Base-by-base conservation (phyloP, 1,284 basidiomycete species). In the Mycosarcoma maydis region DNA sequence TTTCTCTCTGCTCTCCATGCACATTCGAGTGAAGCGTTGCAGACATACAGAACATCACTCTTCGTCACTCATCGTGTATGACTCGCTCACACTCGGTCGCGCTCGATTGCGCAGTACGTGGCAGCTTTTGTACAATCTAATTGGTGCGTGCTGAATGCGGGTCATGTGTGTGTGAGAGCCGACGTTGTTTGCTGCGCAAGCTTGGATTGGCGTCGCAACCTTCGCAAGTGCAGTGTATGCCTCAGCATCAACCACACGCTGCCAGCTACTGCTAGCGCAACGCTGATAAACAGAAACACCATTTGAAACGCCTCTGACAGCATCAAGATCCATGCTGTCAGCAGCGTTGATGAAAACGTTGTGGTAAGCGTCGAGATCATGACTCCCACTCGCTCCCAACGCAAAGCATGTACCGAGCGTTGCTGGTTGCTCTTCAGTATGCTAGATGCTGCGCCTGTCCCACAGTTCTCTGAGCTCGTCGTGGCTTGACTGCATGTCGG, bases 271-370 rank as follows among this genome's bases (percentile, higher is more conserved):
- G 58, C 58, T 23, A 61, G 38, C 29, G 30, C 58, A 6, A 42
- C 58, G 24, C 58, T 61, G 24, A 30, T 38, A 14, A 61, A 54
- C 42, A 61, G 22, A 23, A 61, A 61, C 37, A 32, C 51, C 38
- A 40, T 46, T 14, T 61, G 58, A 22, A 36, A 47, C 19, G 29
- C 51, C 33, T 61, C 51, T 1, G 58, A 51, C 42, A 54, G 37
- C 41, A 61, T 14, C 32, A 61, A 55, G 19, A 54, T 45, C 58
- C 58, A 61, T 10, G 46, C 58, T 6, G 58, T 61, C n/a, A 61
- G 17, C 47, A 61, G 37, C 13, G 54, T 41, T 4, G 58, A 61
- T 0, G 45, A 41, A 0, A 30, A 45, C 3, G 49, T 61, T 2
- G 58, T 55, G 4, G 58, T 55, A 13, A 61, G 32, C 1, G 43